Evolutionary conservation across 1,284 basidiomycete species (phyloP).

Genomic region (Irpex lacteus): DNA sequence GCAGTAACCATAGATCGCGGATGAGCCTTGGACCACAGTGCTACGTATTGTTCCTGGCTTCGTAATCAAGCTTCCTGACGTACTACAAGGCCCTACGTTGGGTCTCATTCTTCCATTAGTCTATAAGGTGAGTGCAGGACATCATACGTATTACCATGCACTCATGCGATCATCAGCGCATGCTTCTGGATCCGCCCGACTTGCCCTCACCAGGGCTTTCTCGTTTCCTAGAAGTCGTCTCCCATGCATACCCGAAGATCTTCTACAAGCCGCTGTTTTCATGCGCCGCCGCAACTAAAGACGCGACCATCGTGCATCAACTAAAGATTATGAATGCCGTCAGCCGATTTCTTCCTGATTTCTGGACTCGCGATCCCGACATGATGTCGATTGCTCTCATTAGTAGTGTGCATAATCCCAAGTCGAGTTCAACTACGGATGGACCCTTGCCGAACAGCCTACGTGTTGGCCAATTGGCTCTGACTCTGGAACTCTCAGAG

Average conservation of each 20-base stretch:
- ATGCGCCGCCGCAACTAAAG: constrained; percentile 62
- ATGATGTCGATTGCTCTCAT: constrained; percentile 75
- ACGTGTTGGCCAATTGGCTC: constrained; percentile 62
- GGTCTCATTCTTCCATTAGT: constrained; percentile 43
- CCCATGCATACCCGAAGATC: constrained; percentile 55
- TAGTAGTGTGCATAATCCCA: constrained; percentile 33
- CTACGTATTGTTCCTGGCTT: constrained; percentile 39
- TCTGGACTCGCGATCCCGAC: constrained; percentile 72
- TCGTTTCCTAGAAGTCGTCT: constrained; percentile 47
- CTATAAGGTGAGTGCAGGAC: constrained; percentile 44
- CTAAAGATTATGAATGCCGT: constrained; percentile 53
- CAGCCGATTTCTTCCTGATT: constrained; percentile 52
- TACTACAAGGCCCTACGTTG: constrained; percentile 33
- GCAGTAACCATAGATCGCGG: constrained; percentile 3
- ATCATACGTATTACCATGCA: constrained; percentile 7
- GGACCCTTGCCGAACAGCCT: constrained; percentile 40
- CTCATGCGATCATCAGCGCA: constrained; percentile 31
- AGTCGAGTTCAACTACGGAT: constrained; percentile 22
- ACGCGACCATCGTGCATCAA: constrained; percentile 54
- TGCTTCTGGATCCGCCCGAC: constrained; percentile 48
- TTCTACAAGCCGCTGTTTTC: constrained; percentile 78
- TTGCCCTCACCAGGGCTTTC: constrained; percentile 43
- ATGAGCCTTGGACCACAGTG: constrained; percentile 36
- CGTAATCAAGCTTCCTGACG: constrained; percentile 42
- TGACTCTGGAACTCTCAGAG: constrained; percentile 63